A percentile compares a stretch with the other conserved stretches of the same genome.
Evolutionary conservation across 1,284 basidiomycete species (phyloP).

Genomic region (Ceratobasidium sp.): DNA sequence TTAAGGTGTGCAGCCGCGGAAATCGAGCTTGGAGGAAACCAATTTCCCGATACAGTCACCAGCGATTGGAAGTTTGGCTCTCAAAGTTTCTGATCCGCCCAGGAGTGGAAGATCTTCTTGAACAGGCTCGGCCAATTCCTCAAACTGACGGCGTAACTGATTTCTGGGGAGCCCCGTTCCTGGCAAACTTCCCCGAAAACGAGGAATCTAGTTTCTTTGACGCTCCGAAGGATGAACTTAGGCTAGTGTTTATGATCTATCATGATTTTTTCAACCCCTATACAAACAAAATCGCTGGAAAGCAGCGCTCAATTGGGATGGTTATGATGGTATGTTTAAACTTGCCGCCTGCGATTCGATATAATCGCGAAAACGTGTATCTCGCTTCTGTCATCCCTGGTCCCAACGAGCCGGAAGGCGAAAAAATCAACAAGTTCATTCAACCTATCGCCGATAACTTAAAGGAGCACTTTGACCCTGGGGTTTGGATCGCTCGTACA

Average conservation of each 20-base stretch:
- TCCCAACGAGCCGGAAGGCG: constrained; percentile 48
- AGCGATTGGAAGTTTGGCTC: constrained; percentile 5
- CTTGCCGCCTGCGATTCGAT: constrained; percentile 51
- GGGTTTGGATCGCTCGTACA: constrained; percentile 51
- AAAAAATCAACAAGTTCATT: constrained; percentile 55
- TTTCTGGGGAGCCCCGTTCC: constrained; percentile 54
- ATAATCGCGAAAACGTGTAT: constrained; percentile 55
- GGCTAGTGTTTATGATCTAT: constrained; percentile 52
- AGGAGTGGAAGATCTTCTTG: constrained; percentile 25
- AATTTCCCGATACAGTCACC: not conserved
- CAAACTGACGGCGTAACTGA: not conserved
- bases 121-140: not conserved
- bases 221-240: constrained; percentile 48
- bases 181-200: constrained; percentile 53
- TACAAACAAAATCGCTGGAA: constrained; percentile 13
- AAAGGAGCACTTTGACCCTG: constrained; percentile 54
- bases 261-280: constrained; percentile 44
- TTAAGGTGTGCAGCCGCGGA: not conserved
- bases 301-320: constrained; percentile 30
- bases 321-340: constrained; percentile 45
- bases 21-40: not conserved
- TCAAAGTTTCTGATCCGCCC: constrained; percentile 12
- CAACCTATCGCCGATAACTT: constrained; percentile 56
- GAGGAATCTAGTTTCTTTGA: constrained; percentile 49
- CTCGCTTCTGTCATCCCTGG: constrained; percentile 57